Evolutionary conservation across 129 eudicot species (phyloP).

Genomic region (Smallanthus sonchifolius): DNA sequence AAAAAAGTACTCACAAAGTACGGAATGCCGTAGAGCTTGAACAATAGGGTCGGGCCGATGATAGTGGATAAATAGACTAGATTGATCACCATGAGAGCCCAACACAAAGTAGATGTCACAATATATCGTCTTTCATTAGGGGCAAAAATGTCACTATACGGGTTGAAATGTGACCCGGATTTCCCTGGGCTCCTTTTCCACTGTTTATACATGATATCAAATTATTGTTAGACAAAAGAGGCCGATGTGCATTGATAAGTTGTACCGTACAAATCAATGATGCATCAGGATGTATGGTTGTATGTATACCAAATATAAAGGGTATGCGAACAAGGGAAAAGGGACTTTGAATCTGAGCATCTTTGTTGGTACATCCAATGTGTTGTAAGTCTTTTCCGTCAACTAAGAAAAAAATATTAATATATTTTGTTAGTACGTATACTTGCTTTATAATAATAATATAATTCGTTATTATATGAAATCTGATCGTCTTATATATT

Average conservation of each 20-base stretch:
- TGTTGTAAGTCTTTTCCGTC: constrained; percentile 54
- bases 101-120: constrained; percentile 66
- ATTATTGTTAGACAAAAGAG: neutral
- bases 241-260: neutral
- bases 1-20: constrained; percentile 42
- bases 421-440: neutral
- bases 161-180: constrained; percentile 74
- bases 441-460: neutral
- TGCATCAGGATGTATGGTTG: neutral
- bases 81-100: constrained; percentile 56
- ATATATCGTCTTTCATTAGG: constrained; percentile 55
- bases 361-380: constrained; percentile 50
- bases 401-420: constrained; percentile 26
- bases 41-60: constrained; percentile 52
- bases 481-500: neutral
- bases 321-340: constrained; percentile 71
- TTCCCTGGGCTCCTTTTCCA: constrained; percentile 74
- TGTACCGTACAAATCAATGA: constrained; percentile 11
- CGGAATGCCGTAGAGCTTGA: constrained; percentile 60
- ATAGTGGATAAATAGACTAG: constrained; percentile 34
- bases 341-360: constrained; percentile 71
- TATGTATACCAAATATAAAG: constrained; percentile 53
- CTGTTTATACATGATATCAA: constrained; percentile 20
- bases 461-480: neutral
- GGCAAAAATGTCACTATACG: constrained; percentile 51